Evolutionary conservation across 2,329 filamentous ascomycete species (phyloP), one percentile per base, ranked within the genome.

Genomic region (Paradendryphiella salina): DNA sequence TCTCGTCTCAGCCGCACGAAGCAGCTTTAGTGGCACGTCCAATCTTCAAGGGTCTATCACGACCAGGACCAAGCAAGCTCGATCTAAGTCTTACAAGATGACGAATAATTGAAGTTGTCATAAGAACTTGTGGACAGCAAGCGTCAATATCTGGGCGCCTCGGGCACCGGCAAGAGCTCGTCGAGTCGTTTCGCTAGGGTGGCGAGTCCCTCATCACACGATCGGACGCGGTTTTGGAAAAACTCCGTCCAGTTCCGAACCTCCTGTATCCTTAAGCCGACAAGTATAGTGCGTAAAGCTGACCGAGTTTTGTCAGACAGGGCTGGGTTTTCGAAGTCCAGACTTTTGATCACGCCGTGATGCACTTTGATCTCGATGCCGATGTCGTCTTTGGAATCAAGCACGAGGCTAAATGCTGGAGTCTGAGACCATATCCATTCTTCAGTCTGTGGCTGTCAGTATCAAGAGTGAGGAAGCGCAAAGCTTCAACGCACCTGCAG

Each of bases 391-490:
- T 82, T 85, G 3, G 83, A 84, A 21, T 65, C 55, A 11, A 66
- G 54, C 29, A 43, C 42, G 5, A 93, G 85, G 6, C 81, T 84
- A 70, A 96, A 96, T 47, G 86, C 86, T 1, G 92, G 92, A 1
- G 92, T 96, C 74, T 96, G 91, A 2, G 83, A 83, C 73, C 87
- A 96, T 50, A 87, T 87, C 90, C 91, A 96, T 9, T 85, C 82
- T 3, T 76, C 73, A 0, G 85, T 86, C 80, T 85, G 58, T 31
- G 60, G 37, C 11, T 34, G 70, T 80, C 66, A 79, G 62, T 43
- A 45, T 41, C 1, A 17, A 9, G 33, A 36, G 21, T 52, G 56
- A 45, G 8, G 15, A 3, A n/a, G 6, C 3, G 3, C 8, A 13
- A 35, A 14, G 32, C 29, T 37, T 31, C 10, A 5, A 72, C 78